phyloP scores from a whole-genome alignment of 371 early-diverging fungal species.

The Funneliformis caledonium region DNA sequence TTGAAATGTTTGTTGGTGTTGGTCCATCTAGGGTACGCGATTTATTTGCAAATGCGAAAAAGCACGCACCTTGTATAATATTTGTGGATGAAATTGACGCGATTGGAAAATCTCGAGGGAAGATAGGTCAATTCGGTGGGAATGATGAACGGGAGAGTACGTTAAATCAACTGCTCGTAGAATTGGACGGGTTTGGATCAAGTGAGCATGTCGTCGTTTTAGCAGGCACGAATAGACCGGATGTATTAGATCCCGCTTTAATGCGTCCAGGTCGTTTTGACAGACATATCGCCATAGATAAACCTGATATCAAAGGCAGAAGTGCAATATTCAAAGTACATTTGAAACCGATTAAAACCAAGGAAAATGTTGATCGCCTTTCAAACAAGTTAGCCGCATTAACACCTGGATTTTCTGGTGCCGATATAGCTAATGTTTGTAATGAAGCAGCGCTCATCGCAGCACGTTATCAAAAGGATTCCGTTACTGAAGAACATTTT shows the following conservation, averaged over 20 bases:
- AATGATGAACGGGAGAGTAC: conserved; percentile 99
- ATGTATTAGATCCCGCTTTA: conserved; percentile 91
- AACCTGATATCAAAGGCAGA: conserved; percentile 95
- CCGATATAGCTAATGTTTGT: conserved; percentile 98
- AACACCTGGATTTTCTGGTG: conserved; percentile 98
- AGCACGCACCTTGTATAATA: conserved; percentile 97
- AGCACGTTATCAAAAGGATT: conserved; percentile 79
- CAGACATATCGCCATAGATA: conserved; percentile 95
- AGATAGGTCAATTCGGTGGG: conserved; percentile 88
- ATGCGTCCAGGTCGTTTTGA: conserved; percentile 99
- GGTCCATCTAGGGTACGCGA: conserved; percentile 98
- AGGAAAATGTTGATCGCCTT: conserved; percentile 77
- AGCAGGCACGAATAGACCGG: conserved; percentile 95
- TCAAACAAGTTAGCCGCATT: conserved; percentile 87
- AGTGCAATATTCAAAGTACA: conserved; percentile 96
- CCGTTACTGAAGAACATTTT: conserved; percentile 88
- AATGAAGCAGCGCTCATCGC: conserved; percentile 99
- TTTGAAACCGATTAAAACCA: conserved; percentile 90
- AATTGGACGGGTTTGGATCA: conserved; percentile 98
- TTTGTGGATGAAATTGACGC: conserved; percentile 99
- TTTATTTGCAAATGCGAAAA: conserved; percentile 96
- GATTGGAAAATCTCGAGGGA: conserved; percentile 97
- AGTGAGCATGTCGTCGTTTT: conserved; percentile 93
- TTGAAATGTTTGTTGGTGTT: conserved; percentile 99
- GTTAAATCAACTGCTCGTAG: conserved; percentile 96